Evolutionary conservation across 129 eudicot genomes (phyloP).

Genomic region (Flaveria brownii): DNA sequence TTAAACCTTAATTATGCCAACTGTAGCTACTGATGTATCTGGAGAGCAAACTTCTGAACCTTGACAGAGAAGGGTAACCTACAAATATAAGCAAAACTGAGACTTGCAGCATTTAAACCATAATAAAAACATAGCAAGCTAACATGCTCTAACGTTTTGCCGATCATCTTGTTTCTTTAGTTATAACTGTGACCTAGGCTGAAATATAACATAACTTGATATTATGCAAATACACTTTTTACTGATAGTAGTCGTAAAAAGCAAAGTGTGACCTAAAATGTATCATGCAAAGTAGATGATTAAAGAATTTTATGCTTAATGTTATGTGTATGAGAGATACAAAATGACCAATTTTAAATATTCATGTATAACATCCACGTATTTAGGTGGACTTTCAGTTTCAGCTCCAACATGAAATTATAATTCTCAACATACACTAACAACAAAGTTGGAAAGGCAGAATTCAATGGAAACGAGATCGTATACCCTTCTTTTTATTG

Average conservation of each 20-base stretch:
- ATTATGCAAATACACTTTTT: background rate
- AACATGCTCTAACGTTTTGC: background rate
- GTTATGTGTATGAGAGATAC: background rate
- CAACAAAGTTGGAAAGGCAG: background rate
- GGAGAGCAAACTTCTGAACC: conserved; percentile 63
- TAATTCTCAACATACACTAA: background rate
- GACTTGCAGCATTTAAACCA: background rate
- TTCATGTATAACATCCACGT: background rate
- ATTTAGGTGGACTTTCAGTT: background rate
- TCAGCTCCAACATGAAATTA: background rate
- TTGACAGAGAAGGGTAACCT: conserved; percentile 97
- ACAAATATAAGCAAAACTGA: conserved; percentile 24
- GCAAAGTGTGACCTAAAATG: background rate
- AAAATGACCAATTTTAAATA: background rate
- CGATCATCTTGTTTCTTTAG: background rate
- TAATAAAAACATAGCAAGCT: background rate
- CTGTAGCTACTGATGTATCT: conserved; percentile 76
- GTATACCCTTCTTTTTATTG: conserved; percentile 7
- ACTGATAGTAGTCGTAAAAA: background rate
- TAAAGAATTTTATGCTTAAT: background rate
- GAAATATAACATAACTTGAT: background rate
- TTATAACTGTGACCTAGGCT: background rate
- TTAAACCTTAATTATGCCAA: conserved; percentile 94
- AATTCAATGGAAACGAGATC: background rate
- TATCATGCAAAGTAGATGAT: background rate